Conservation (phyloP, 169 alveolate genomes). For the Plasmodium sp. region DNA sequence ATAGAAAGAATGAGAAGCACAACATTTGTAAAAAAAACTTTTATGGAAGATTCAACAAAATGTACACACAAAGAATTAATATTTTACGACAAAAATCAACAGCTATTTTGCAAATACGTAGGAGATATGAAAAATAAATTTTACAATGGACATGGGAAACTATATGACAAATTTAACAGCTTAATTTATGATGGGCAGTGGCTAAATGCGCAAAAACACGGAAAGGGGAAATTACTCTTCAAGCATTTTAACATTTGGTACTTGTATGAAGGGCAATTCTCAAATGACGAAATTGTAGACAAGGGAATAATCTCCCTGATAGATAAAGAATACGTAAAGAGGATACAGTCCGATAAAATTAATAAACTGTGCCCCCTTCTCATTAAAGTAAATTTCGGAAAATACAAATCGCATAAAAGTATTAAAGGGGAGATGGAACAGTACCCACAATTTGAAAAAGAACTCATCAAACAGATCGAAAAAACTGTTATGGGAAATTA, state of each 20-base stretch:
- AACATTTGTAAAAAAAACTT: constrained; percentile 1
- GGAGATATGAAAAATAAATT: constrained; percentile 62
- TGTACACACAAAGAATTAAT: constrained; percentile 35
- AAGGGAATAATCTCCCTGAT: constrained; percentile 66
- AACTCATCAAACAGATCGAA: background rate
- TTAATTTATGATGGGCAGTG: constrained; percentile 74
- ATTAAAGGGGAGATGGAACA: background rate
- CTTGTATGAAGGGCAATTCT: constrained; percentile 70
- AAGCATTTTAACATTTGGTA: constrained; percentile 74
- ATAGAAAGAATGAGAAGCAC: constrained; percentile 53
- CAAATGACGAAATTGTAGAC: constrained; percentile 52
- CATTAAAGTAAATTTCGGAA: constrained; percentile 58
- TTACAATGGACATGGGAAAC: constrained; percentile 70
- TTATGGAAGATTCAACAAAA: constrained; percentile 14
- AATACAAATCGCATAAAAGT: background rate
- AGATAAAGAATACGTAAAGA: constrained; percentile 70
- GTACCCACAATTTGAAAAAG: background rate
- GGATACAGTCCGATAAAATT: constrained; percentile 32
- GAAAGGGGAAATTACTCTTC: constrained; percentile 65
- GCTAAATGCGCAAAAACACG: constrained; percentile 60
- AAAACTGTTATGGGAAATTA: constrained; percentile 24
- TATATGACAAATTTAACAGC: constrained; percentile 66
- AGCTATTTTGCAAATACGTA: constrained; percentile 60
- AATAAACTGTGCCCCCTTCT: constrained; percentile 72
- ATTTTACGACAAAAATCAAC: constrained; percentile 56